Evolutionary conservation across 2,329 filamentous ascomycete species (phyloP), one percentile per base, ranked within the genome.

Genomic region (Cadophora luteo-olivacea): DNA sequence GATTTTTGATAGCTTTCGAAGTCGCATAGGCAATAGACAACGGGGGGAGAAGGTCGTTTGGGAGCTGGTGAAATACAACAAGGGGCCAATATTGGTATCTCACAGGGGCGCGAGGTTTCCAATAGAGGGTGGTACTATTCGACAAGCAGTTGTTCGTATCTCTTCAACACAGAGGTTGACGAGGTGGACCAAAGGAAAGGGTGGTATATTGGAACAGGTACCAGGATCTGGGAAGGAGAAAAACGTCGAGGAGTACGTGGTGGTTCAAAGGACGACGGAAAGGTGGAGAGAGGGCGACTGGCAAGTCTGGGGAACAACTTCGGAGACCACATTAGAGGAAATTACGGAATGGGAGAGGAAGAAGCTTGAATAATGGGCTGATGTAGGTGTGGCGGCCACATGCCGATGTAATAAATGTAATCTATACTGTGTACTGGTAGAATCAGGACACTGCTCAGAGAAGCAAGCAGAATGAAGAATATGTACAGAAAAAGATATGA

Each of bases 261-360:
- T 91, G 49, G 72, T 93, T 57, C 86, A 88, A 75, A 80, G 79
- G 58, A 78, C 75, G 85, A 24, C 86, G 81, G 72, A 64, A 57
- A 69, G 74, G 2, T 83, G 82, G 41, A 76, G 81, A 75, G 77
- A 83, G 66, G 80, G 78, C 33, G 81, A 83, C 2, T 93, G 91
- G 91, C 83, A 82, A 76, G 78, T 92, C 62, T 91, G 89, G 85
- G 90, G 91, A 16, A 90, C 87, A 24, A 80, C 87, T 36, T 78
- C 84, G 52, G 84, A 86, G 73, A 87, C 85, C 14, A 85, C 83
- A 0, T 76, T 85, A 58, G 72, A 75, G 68, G 70, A 72, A 63
- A 8, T 75, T 7, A 57, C 75, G 45, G 65, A 69, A 58, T 72
- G 68, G 70, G 57, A 73, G 45, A 70, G 54, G 16, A 52, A 61